Evolutionary conservation across 1,139 yeast species (phyloP), one percentile per base, ranked within the genome.

Genomic region (Lodderomyces pseudojiufengensis): DNA sequence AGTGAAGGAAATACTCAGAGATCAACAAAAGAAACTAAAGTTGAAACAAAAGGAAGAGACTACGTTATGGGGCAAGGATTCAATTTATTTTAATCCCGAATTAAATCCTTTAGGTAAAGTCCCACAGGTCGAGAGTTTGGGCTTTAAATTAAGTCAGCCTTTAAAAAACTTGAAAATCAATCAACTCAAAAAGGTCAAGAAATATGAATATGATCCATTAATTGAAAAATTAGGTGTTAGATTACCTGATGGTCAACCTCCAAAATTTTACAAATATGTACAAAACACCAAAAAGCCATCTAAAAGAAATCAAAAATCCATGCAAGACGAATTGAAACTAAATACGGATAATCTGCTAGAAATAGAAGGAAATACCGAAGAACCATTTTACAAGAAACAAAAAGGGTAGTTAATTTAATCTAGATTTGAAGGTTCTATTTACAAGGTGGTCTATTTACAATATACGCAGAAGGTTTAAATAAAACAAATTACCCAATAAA

Each of bases 91-190:
- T 47, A 70, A 70, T 43, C 72, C 74, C 3, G 76, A 70, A 42
- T 48, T 70, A 28, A 70, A 70, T 37, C 75, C 76, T 3, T 49
- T 68, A 13, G 76, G 76, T 0, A 66, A 65, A 38, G 67, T 66
- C 0, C 76, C 76, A 0, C 39, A 46, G 3, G 7, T 31, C 2
- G 29, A 29, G 8, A 35, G 33, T n/a, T 21, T 32, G 5, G 20
- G 35, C 2, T 20, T 18, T 6, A 9, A 20, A 9, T 9, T 18
- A 12, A 14, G 15, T 2, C 12, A 21, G 2, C 6, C n/a, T 4
- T 21, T 38, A 9, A 23, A 31, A 2, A 24, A 16, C 4, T 24
- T 23, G 7, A 18, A 27, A 3, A 26, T 5, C 11, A 20, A 12
- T 3, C 38, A 43, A 4, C 41, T 61, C 5, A 56, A 55, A 3